These are phyloP conservation scores for Spinellus fusiger DNA, from an alignment of 192 early-diverging fungal genomes.

Conservation along the genomic window DNA sequence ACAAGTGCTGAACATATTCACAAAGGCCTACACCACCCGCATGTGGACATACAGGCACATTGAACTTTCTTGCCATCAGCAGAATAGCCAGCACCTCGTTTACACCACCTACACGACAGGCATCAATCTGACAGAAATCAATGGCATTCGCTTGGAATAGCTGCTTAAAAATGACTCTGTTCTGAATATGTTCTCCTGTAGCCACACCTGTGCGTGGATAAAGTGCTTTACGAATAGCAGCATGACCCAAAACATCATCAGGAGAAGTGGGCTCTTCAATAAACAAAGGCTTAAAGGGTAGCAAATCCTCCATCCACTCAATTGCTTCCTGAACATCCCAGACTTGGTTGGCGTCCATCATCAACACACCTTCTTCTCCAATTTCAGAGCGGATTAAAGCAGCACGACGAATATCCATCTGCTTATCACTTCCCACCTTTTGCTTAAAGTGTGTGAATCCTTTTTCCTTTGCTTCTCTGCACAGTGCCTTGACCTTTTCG, in stretches of 20 bases:
- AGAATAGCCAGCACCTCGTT: conserved; percentile 33
- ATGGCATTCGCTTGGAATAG: conserved; percentile 37
- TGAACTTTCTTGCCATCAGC: conserved; percentile 35
- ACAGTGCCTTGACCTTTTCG: conserved; percentile 29
- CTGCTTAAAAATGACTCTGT: conserved; percentile 35
- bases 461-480: conserved; percentile 30
- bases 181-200: conserved; percentile 37
- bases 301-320: conserved; percentile 39
- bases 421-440: conserved; percentile 35
- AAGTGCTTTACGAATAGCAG: conserved; percentile 33
- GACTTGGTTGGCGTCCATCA: conserved; percentile 48
- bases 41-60: conserved; percentile 32
- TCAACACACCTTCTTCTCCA: conserved; percentile 34
- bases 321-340: conserved; percentile 43
- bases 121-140: conserved; percentile 35
- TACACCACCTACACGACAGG: conserved; percentile 35
- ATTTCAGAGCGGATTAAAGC: conserved; percentile 36
- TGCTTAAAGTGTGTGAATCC: conserved; percentile 43
- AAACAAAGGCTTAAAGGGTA: conserved; percentile 36
- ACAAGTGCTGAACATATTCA: conserved; percentile 33
- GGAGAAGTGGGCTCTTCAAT: conserved; percentile 42
- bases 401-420: conserved; percentile 34
- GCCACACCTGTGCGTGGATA: conserved; percentile 29
- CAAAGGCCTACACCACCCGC: conserved; percentile 35
- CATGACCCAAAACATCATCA: conserved; percentile 38